Percentiles rank a stretch among this genome's conserved stretches.
Evolutionary conservation across 495 filamentous ascomycete species (phyloP).

Genomic region (Penicillium verhagenii): DNA sequence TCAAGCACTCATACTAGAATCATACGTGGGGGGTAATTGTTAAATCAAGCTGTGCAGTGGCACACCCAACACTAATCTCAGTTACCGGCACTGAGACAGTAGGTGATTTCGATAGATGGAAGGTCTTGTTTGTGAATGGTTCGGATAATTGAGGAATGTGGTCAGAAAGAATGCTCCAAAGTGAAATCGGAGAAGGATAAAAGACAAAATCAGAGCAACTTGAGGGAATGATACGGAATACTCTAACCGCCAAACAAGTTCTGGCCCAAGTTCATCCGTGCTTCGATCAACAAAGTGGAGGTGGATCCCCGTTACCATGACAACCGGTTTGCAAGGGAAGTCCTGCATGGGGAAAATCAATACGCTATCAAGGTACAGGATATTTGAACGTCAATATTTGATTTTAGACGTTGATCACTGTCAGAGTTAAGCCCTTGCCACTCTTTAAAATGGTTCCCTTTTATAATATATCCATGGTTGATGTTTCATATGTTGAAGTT

Average conservation of each 20-base stretch:
- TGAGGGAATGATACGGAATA: slow-evolving; percentile 4
- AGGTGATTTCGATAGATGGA: slow-evolving; percentile 7
- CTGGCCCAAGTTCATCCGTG: slow-evolving; percentile 16
- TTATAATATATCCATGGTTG: too few relatives aligned
- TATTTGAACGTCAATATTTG: too few relatives aligned
- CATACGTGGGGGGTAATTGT: neutral
- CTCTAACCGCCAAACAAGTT: neutral
- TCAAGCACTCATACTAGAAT: slow-evolving; percentile 32
- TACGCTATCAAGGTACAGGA: too few relatives aligned
- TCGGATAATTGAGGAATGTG: slow-evolving; percentile 8
- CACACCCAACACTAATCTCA: neutral
- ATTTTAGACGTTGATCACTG: too few relatives aligned
- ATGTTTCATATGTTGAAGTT: neutral
- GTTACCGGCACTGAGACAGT: slow-evolving; percentile 6
- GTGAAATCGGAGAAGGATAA: slow-evolving; percentile 1
- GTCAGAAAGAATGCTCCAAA: neutral
- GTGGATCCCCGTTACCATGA: slow-evolving; percentile 29
- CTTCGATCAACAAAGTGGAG: slow-evolving; percentile 28
- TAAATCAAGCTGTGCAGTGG: neutral
- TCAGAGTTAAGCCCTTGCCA: neutral
- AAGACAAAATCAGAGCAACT: slow-evolving; percentile 1
- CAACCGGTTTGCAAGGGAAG: slow-evolving; percentile 15
- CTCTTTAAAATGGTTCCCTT: neutral
- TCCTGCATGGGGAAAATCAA: neutral
- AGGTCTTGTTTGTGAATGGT: slow-evolving; percentile 9